These are phyloP conservation scores for Phaffia rhodozyma DNA, from an alignment of 1,284 basidiomycete genomes.

Conservation along the genomic window DNA sequence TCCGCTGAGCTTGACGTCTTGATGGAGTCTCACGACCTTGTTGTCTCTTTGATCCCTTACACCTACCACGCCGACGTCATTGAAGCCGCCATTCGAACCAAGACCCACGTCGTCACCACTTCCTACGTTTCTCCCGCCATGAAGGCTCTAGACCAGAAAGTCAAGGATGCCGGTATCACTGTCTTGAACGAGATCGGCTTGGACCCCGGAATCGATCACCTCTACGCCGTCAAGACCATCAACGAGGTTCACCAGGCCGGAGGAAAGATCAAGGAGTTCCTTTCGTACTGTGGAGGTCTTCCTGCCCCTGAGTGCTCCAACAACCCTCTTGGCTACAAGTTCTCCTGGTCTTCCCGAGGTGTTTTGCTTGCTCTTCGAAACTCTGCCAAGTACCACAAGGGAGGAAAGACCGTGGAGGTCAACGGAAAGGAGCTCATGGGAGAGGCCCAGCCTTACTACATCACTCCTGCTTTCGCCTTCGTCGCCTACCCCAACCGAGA, in stretches of 20 bases:
- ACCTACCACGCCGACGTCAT: constrained; percentile 84
- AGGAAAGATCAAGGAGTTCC: constrained; percentile 91
- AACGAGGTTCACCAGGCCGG: constrained; percentile 86
- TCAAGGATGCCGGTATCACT: constrained; percentile 78
- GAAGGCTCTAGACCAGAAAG: constrained; percentile 71
- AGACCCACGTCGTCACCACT: constrained; percentile 92
- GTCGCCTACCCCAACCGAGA: constrained; percentile 97
- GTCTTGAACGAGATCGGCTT: constrained; percentile 98
- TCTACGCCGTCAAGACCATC: constrained; percentile 96
- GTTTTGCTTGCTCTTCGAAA: constrained; percentile 92
- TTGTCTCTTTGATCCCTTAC: constrained; percentile 96
- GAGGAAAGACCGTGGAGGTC: constrained; percentile 54
- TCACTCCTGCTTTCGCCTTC: constrained; percentile 89
- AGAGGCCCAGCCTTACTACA: constrained; percentile 80
- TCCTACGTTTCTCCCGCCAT: constrained; percentile 86
- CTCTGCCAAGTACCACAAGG: constrained; percentile 67
- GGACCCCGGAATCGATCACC: constrained; percentile 72
- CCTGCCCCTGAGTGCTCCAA: constrained; percentile 79
- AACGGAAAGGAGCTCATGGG: constrained; percentile 62
- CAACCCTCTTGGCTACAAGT: constrained; percentile 98
- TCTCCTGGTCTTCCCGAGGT: constrained; percentile 96
- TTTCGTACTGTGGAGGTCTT: constrained; percentile 93
- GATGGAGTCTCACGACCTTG: constrained; percentile 78
- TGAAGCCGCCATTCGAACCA: constrained; percentile 87
- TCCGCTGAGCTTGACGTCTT: constrained; percentile 61